phyloP scores from a whole-genome alignment of 495 filamentous ascomycete genomes.

The Tuber microsphaerosporum region DNA sequence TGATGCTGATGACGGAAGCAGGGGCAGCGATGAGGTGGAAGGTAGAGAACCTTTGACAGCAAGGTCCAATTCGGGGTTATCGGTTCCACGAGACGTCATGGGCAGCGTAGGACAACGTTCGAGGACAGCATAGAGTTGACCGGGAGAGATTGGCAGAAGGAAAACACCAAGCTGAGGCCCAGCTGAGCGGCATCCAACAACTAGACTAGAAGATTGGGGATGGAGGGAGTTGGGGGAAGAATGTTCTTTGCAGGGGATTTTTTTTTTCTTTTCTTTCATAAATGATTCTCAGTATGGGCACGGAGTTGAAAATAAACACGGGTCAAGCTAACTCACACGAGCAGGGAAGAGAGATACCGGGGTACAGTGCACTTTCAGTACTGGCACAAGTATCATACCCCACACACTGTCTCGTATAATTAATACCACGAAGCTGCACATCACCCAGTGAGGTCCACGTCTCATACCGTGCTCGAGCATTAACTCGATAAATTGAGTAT shows the following conservation, averaged over 20 bases:
- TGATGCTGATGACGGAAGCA: slow-evolving; percentile 36
- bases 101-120: slow-evolving; percentile 13
- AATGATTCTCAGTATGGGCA: not conserved
- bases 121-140: not conserved
- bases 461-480: too few relatives aligned
- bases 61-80: slow-evolving; percentile 27
- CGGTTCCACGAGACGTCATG: slow-evolving; percentile 47
- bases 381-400: not conserved
- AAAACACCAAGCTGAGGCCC: not conserved
- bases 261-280: not conserved
- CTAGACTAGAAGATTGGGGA: not conserved
- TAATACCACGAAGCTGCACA: not conserved
- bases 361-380: not conserved
- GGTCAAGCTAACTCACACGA: not conserved
- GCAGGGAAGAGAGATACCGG: not conserved
- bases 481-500: too few relatives aligned
- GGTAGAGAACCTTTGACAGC: slow-evolving; percentile 65
- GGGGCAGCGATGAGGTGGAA: slow-evolving; percentile 43
- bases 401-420: too few relatives aligned
- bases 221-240: not conserved
- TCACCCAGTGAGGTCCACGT: not conserved
- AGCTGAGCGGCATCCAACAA: not conserved
- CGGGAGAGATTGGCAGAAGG: not conserved
- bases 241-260: not conserved
- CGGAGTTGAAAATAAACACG: not conserved